Percentiles rank a stretch among this genome's conserved stretches.
Conservation (phyloP, 331 rosid species). For the Telfairia occidentalis region DNA sequence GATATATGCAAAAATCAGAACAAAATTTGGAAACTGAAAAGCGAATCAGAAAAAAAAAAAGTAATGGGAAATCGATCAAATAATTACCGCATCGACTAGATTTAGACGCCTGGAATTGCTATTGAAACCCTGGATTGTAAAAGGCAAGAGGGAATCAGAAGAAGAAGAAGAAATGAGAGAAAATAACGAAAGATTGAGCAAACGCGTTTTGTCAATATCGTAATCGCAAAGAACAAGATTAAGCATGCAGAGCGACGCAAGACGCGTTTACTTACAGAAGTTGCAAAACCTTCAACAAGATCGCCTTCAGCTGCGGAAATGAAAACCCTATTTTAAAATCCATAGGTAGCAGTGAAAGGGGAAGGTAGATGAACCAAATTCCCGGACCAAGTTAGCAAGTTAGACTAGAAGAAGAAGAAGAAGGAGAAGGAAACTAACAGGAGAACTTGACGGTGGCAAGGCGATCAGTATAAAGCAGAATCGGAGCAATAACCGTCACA, state of each 20-base stretch:
- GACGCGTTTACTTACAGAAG: slow-evolving; percentile 40
- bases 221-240: not conserved
- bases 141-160: not conserved
- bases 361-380: not conserved
- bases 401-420: not conserved
- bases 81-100: slow-evolving; percentile 61
- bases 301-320: slow-evolving; percentile 43
- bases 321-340: not conserved
- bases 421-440: slow-evolving; percentile 27
- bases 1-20: not conserved
- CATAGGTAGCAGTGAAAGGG: not conserved
- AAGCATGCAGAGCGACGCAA: not conserved
- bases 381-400: not conserved
- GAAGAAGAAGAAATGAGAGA: not conserved
- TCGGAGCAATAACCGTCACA: slow-evolving; percentile 80
- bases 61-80: not conserved
- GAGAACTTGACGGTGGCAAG: slow-evolving; percentile 43
- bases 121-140: slow-evolving; percentile 35
- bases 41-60: not conserved
- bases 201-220: not conserved
- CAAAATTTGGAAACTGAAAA: not conserved
- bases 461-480: slow-evolving; percentile 74
- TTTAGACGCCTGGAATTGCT: slow-evolving; percentile 50
- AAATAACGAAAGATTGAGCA: not conserved
- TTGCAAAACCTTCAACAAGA: slow-evolving; percentile 50